These are phyloP conservation scores for Capsella bursapastoris DNA, from an alignment of 345 rosid genomes.

Conservation along the genomic window DNA sequence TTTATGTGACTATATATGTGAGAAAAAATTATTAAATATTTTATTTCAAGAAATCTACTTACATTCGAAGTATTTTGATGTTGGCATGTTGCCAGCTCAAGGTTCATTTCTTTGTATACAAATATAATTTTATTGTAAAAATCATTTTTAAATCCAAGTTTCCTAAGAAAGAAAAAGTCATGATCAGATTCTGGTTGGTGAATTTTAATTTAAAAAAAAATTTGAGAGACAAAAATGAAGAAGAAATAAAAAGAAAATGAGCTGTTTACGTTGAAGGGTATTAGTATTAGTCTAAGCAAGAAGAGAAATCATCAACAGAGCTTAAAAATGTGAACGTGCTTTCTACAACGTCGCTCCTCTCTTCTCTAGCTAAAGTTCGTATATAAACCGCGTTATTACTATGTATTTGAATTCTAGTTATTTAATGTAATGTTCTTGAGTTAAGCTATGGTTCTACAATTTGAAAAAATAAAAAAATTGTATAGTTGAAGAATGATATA, in stretches of 20 bases:
- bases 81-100: conserved; percentile 1
- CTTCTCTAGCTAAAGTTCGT: background rate
- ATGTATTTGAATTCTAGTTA: conserved; percentile 20
- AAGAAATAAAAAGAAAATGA: conserved; percentile 19
- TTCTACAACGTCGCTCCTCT: conserved; percentile 35
- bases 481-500: conserved; percentile 6
- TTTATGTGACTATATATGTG: background rate
- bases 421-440: background rate
- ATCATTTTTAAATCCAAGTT: background rate
- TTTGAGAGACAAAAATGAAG: background rate
- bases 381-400: conserved; percentile 28
- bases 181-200: conserved; percentile 32
- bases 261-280: conserved; percentile 12
- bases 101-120: background rate
- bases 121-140: background rate
- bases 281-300: background rate
- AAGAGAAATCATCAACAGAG: conserved; percentile 11
- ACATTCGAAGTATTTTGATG: background rate
- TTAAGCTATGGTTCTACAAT: conserved; percentile 2
- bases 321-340: conserved; percentile 40
- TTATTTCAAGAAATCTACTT: background rate
- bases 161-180: conserved; percentile 25
- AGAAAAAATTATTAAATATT: background rate
- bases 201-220: background rate
- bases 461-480: background rate